phyloP scores from a whole-genome alignment of 345 rosid genomes.

The Rhizophora apiculata region DNA sequence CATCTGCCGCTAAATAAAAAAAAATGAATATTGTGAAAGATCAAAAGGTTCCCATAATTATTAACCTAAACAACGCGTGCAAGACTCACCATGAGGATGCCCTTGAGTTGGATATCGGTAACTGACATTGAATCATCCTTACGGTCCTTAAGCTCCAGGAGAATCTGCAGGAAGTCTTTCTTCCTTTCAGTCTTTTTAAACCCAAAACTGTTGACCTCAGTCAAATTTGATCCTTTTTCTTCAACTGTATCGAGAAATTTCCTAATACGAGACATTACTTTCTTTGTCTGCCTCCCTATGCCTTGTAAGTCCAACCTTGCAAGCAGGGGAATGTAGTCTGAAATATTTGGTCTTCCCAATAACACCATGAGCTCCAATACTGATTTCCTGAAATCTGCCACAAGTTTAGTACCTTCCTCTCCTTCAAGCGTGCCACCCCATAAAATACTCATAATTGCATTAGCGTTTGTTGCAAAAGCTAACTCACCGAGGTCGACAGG shows the following conservation, averaged over 20 bases:
- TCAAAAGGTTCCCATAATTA: not conserved
- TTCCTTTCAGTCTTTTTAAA: not conserved
- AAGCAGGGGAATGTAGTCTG: slow-evolving; percentile 43
- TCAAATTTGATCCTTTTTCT: not conserved
- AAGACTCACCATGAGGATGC: slow-evolving; percentile 27
- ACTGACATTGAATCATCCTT: slow-evolving; percentile 17
- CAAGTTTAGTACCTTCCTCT: slow-evolving; percentile 9
- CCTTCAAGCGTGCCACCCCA: slow-evolving; percentile 37
- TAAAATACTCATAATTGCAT: slow-evolving; percentile 28
- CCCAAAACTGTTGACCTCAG: not conserved
- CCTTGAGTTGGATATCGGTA: slow-evolving; percentile 28
- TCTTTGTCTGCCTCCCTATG: slow-evolving; percentile 17
- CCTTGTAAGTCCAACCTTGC: slow-evolving; percentile 51
- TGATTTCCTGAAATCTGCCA: slow-evolving; percentile 16
- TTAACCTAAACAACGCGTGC: not conserved
- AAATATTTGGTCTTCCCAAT: slow-evolving; percentile 39
- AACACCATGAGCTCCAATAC: slow-evolving; percentile 22
- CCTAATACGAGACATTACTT: slow-evolving; percentile 6
- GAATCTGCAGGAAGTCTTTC: slow-evolving; percentile 32
- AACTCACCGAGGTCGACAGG: slow-evolving; percentile 35
- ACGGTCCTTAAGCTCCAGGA: slow-evolving; percentile 25
- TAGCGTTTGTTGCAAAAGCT: slow-evolving; percentile 12
- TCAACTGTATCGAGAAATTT: slow-evolving; percentile 20
- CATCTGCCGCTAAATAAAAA: not conserved
- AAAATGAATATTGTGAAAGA: not conserved